Conservation (phyloP, 1,139 yeast genomes). For the Geotrichum fermentans region DNA sequence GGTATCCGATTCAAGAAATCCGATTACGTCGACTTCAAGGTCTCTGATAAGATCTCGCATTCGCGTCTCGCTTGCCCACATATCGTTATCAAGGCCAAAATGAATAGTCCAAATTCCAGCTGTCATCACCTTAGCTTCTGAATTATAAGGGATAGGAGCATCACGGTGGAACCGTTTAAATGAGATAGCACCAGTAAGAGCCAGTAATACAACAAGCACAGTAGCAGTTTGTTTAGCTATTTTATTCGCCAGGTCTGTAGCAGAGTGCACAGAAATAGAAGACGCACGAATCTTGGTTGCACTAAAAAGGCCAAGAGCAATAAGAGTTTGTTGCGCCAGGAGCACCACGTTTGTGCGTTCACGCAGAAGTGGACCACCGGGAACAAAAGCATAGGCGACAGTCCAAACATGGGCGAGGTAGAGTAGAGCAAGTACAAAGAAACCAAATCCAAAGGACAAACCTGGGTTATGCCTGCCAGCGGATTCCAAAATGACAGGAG, state of each 20-base stretch:
- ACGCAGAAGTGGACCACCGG: conserved; percentile 81
- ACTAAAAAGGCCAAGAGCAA: conserved; percentile 39
- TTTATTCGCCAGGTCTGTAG: conserved; percentile 26
- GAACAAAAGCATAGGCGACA: conserved; percentile 97
- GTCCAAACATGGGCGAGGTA: conserved; percentile 89
- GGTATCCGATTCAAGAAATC: conserved; percentile 86
- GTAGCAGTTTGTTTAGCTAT: conserved; percentile 30
- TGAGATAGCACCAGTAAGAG: conserved; percentile 43
- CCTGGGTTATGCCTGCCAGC: conserved; percentile 57
- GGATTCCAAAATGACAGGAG: conserved; percentile 60
- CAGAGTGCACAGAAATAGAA: conserved; percentile 20
- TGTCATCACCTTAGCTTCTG: conserved; percentile 68
- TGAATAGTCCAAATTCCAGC: conserved; percentile 99
- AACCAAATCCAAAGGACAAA: conserved; percentile 51
- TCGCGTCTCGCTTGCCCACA: conserved; percentile 95
- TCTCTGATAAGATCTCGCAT: conserved; percentile 80
- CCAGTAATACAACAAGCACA: conserved; percentile 30
- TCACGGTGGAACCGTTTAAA: conserved; percentile 55
- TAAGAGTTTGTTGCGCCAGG: conserved; percentile 46
- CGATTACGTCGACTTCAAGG: conserved; percentile 85
- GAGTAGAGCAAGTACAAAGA: conserved; percentile 50
- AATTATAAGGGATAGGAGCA: conserved; percentile 69
- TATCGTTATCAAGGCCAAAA: conserved; percentile 92
- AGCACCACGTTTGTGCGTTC: conserved; percentile 80
- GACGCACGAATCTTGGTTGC: conserved; percentile 25